Conservation (phyloP, 148 eudicot species). For the Chenopodium album region DNA sequence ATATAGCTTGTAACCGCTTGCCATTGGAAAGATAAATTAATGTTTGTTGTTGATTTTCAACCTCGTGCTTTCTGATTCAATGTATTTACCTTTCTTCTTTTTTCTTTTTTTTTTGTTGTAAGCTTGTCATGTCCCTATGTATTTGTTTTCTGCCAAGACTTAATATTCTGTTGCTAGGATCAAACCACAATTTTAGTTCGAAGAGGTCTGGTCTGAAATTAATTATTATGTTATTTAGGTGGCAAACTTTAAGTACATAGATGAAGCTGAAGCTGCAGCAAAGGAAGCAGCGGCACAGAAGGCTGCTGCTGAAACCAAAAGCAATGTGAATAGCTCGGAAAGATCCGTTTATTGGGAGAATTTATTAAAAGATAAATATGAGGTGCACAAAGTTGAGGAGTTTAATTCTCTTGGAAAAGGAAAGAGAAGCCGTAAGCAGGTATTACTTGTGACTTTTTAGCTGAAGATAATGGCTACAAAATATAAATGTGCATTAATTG, state of each 20-base stretch:
- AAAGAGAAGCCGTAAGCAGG: slow-evolving; percentile 98
- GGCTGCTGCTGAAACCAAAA: slow-evolving; percentile 51
- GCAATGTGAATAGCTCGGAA: slow-evolving; percentile 50
- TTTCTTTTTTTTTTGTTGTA: neutral
- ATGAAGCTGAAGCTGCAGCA: slow-evolving; percentile 66
- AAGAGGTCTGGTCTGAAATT: neutral
- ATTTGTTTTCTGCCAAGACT: neutral
- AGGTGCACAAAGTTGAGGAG: slow-evolving; percentile 83
- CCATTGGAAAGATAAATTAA: neutral
- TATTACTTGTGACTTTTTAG: slow-evolving; percentile 18
- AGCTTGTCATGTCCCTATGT: neutral
- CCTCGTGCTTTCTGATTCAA: neutral
- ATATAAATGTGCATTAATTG: neutral
- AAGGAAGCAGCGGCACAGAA: slow-evolving; percentile 73
- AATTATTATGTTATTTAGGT: slow-evolving; percentile 46
- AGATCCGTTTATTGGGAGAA: slow-evolving; percentile 87
- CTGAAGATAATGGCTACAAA: neutral
- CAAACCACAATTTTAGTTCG: neutral
- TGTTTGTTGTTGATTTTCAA: neutral
- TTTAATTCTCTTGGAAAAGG: slow-evolving; percentile 90
- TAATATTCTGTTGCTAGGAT: neutral
- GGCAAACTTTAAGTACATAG: slow-evolving; percentile 91
- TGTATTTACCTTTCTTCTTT: neutral
- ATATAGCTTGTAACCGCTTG: neutral
- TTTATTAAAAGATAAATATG: slow-evolving; percentile 70